Base-by-base conservation (phyloP, 441 rosid species). In the Adansonia gregorii region DNA sequence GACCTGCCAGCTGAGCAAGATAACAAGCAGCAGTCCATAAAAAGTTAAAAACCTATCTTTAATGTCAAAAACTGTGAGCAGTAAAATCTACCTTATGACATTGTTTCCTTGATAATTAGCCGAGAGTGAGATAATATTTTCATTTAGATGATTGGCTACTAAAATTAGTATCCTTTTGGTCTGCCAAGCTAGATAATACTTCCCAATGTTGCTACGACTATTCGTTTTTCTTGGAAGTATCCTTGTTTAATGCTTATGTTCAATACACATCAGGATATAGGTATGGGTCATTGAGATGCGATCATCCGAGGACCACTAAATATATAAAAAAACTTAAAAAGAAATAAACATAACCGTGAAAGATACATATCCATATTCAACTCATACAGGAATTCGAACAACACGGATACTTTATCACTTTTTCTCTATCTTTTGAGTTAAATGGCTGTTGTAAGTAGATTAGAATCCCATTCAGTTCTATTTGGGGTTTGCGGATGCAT, bases 1-100 rank as follows among this genome's bases (percentile, higher is more conserved):
- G 67, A n/a, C 12, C 72, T 48, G 78, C 79, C 60, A 82, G 73
- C 78, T 75, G 81, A 80, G 71, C 12, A 46, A 49, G 70, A 64
- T 70, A 6, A 22, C 19, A 22, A 14, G 17, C 63, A n/a, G 39
- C 39, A 35, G 39, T 35, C 39, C 39, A 35, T 35, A 35, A 35
- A 35, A 35, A 46, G 41, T 20, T 14, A 5, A 31, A 3, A 24
- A 35, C n/a, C 27, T 19, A 24, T 48, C 17, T 24, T 68, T 49
- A 15, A 9, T 31, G 20, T 71, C 61, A 52, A 31, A 31, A 52
- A 46, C 41, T 52, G 5, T 31, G 24, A n/a, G 24, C 31, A 52
- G 61, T 35, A 35, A 35, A 52, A 31, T 52, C 10, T 17, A 54
- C 74, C 63, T 52, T n/a, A 0, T 6, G 11, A 24, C 19, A 11